A percentile compares a stretch with the other conserved stretches of the same genome.
phyloP scores from a whole-genome alignment of 768 basidiomycete genomes.

The Rhodotorula kratochvilovae region DNA sequence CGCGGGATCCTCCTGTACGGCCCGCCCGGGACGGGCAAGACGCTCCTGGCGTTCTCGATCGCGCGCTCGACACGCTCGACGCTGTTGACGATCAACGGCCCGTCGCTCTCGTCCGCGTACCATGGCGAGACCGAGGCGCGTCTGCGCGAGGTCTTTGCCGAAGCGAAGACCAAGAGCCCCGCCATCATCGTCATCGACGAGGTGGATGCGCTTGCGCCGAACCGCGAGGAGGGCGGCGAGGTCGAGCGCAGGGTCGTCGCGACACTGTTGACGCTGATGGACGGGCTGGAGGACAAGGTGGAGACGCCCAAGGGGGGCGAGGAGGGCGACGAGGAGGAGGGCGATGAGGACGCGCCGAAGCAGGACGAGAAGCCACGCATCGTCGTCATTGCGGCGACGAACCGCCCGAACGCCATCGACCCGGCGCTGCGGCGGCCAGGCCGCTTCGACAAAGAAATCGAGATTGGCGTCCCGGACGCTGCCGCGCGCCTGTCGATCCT shows the following conservation, averaged over 20 bases:
- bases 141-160: slow-evolving; percentile 79
- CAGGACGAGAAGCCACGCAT: slow-evolving; percentile 53
- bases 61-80: slow-evolving; percentile 78
- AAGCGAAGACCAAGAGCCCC: slow-evolving; percentile 73
- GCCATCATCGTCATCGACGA: slow-evolving; percentile 95
- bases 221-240: slow-evolving; percentile 84
- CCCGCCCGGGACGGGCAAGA: slow-evolving; percentile 96
- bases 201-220: slow-evolving; percentile 88
- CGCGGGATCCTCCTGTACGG: slow-evolving; percentile 90
- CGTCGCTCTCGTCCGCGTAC: slow-evolving; percentile 88
- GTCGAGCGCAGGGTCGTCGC: slow-evolving; percentile 95
- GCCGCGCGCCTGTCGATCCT: slow-evolving; percentile 80
- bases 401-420: slow-evolving; percentile 90
- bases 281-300: slow-evolving; percentile 59
- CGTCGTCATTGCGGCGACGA: slow-evolving; percentile 93
- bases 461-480: slow-evolving; percentile 88
- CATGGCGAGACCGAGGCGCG: slow-evolving; percentile 95
- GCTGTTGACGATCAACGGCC: slow-evolving; percentile 90
- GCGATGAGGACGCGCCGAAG: slow-evolving; percentile 10
- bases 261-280: slow-evolving; percentile 86
- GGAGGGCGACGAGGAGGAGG: slow-evolving; percentile 23
- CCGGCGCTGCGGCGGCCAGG: slow-evolving; percentile 85
- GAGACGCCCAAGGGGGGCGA: slow-evolving; percentile 56
- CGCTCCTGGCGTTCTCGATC: slow-evolving; percentile 89
- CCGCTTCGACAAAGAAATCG: slow-evolving; percentile 88